Base-by-base conservation (phyloP, 2,329 filamentous ascomycete genomes). In the Hymenoscyphus repandus region DNA sequence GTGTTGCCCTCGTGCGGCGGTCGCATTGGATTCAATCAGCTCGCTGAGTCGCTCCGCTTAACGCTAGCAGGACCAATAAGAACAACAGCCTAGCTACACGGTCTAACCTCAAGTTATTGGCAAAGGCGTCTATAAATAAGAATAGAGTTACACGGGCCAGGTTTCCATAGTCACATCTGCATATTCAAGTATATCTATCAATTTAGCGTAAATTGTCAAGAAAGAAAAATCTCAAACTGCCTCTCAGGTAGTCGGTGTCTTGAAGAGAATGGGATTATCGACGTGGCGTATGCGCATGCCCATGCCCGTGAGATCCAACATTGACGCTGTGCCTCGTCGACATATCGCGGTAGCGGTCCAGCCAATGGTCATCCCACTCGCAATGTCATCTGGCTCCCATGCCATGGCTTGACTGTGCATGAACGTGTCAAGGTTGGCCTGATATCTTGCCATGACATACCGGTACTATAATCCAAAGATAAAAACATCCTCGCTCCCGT, bases 1-100 rank as follows among this genome's bases (percentile, higher is more conserved):
- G 44, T 57, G 53, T 60, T 56, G 57, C 59, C 62, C 62, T 63
- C 36, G 43, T 56, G 45, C 56, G 51, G 43, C 46, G 53, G 22
- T 27, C 22, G 22, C 22, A 27, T 27, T 27, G 22, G 7, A n/a
- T n/a, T n/a, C n/a, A 27, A 27, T 27, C 22, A 27, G 22, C 22
- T 27, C 7, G 22, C 22, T 27, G 22, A 27, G 22, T 27, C 22
- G 22, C 22, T 27, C 22, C 22, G 22, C 22, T 27, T 27, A 27
- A 27, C 22, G 22, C 22, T 27, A 27, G 22, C 22, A 27, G 22
- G 22, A 7, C 22, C 22, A 27, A 27, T 27, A 27, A 27, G 4
- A 27, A 27, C 22, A 27, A 27, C 22, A 27, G 22, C 4, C 4
- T 7, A 27, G 7, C 22, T 4, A 27, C 22, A 27, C 22, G 22